Evolutionary conservation across 495 filamentous ascomycete genomes (phyloP).

Genomic region (Pseudomonodictys pantanalensis): DNA sequence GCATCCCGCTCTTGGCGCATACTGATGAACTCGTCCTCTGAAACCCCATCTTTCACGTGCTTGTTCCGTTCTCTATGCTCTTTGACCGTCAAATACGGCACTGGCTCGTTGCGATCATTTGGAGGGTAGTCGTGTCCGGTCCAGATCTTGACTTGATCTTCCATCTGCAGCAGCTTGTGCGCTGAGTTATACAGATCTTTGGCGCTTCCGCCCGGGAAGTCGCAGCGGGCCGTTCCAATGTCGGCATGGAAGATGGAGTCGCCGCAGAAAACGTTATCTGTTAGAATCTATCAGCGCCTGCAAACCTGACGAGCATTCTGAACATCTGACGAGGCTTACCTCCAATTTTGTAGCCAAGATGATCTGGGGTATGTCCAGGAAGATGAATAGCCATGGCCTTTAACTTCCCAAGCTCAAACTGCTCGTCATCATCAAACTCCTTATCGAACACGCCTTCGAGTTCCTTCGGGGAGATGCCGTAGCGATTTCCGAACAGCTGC

Average conservation of each 20-base stretch:
- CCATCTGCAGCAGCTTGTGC: constrained; percentile 48
- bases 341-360: constrained; percentile 58
- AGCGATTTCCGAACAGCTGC: constrained; percentile 47
- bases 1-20: constrained; percentile 50
- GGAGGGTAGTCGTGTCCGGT: constrained; percentile 51
- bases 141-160: constrained; percentile 43
- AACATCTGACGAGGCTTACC: not conserved
- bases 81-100: constrained; percentile 49
- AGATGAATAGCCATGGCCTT: constrained; percentile 51
- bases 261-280: constrained; percentile 58
- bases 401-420: constrained; percentile 51
- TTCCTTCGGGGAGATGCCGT: constrained; percentile 46
- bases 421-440: constrained; percentile 54
- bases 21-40: constrained; percentile 49
- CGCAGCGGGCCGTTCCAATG: constrained; percentile 58
- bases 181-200: constrained; percentile 47
- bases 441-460: constrained; percentile 50
- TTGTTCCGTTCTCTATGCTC: constrained; percentile 53
- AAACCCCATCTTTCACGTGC: constrained; percentile 47
- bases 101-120: constrained; percentile 28
- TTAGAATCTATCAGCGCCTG: not conserved
- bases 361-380: constrained; percentile 62
- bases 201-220: constrained; percentile 59
- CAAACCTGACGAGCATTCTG: not conserved
- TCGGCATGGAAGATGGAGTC: constrained; percentile 61